Evolutionary conservation across 345 rosid genomes (phyloP).

Genomic region (Carallia pectinifolia): DNA sequence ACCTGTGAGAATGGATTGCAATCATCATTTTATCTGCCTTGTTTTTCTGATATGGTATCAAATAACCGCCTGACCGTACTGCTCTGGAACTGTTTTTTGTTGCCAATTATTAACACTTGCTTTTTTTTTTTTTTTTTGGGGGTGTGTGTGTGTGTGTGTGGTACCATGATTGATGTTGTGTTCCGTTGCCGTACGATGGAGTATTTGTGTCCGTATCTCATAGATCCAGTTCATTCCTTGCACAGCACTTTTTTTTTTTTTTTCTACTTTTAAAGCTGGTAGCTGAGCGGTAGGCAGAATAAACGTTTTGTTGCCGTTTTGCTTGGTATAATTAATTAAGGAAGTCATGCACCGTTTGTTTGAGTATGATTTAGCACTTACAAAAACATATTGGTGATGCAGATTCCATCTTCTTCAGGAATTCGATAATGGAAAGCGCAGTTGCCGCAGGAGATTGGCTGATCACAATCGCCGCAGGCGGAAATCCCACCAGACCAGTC

Average conservation of each 20-base stretch:
- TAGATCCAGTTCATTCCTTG: background rate
- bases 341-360: too few relatives aligned
- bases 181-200: slow-evolving; percentile 32
- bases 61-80: slow-evolving; percentile 13
- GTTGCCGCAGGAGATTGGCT: slow-evolving; percentile 91
- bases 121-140: slow-evolving; percentile 27
- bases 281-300: background rate
- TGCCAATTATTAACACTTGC: slow-evolving; percentile 24
- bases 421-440: slow-evolving; percentile 96
- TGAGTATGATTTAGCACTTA: background rate
- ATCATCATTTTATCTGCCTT: slow-evolving; percentile 9
- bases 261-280: too few relatives aligned
- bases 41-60: background rate
- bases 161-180: background rate
- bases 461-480: slow-evolving; percentile 96
- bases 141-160: background rate
- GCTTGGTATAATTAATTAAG: background rate
- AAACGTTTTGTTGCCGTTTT: background rate
- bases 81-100: slow-evolving; percentile 5
- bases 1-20: too few relatives aligned
- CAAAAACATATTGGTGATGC: slow-evolving; percentile 7
- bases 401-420: slow-evolving; percentile 91
- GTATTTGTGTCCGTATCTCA: slow-evolving; percentile 34
- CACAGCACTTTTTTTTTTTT: too few relatives aligned
- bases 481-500: slow-evolving; percentile 56